These are phyloP conservation scores for Naganishia friedmannii DNA, from an alignment of 768 basidiomycete species.

Conservation along the genomic window DNA sequence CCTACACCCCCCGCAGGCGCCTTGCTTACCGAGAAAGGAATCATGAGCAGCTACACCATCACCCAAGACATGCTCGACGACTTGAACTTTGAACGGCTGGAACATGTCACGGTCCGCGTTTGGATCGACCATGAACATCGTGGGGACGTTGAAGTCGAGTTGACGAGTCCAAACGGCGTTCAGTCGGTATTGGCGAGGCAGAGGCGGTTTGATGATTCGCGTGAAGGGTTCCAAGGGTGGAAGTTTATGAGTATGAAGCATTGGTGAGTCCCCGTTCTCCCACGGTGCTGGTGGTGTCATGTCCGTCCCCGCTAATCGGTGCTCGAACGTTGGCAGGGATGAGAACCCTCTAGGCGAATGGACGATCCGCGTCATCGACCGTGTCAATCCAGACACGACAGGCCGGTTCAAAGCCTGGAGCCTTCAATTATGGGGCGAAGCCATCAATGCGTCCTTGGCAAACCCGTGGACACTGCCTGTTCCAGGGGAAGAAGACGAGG, in stretches of 20 bases:
- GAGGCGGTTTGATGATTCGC: slow-evolving; percentile 64
- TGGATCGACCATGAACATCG: slow-evolving; percentile 84
- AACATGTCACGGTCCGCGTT: slow-evolving; percentile 87
- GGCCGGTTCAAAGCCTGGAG: slow-evolving; percentile 83
- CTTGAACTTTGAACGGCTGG: slow-evolving; percentile 79
- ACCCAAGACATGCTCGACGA: slow-evolving; percentile 65
- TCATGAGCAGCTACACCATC: slow-evolving; percentile 64
- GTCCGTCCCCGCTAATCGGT: not conserved
- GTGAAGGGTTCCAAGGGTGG: slow-evolving; percentile 84
- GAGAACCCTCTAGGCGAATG: slow-evolving; percentile 87
- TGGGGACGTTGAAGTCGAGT: slow-evolving; percentile 89
- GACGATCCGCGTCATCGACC: slow-evolving; percentile 83
- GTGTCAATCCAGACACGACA: slow-evolving; percentile 60
- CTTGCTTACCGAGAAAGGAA: slow-evolving; percentile 63
- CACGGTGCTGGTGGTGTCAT: slow-evolving; percentile 27
- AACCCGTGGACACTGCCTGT: slow-evolving; percentile 56
- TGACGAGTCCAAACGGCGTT: slow-evolving; percentile 79
- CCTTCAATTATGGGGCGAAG: slow-evolving; percentile 86
- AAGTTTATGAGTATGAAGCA: slow-evolving; percentile 98
- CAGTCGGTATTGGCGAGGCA: slow-evolving; percentile 75
- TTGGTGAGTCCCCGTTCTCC: slow-evolving; percentile 63
- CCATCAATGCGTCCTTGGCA: slow-evolving; percentile 68
- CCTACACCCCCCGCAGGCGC: slow-evolving; percentile 33
- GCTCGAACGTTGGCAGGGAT: slow-evolving; percentile 61
- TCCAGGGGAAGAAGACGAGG: slow-evolving; percentile 52